Percentiles rank a stretch among this genome's conserved stretches.
These are phyloP conservation scores for Cyberlindnera euphorbiae DNA, from an alignment of 805 yeast species.

Conservation along the genomic window DNA sequence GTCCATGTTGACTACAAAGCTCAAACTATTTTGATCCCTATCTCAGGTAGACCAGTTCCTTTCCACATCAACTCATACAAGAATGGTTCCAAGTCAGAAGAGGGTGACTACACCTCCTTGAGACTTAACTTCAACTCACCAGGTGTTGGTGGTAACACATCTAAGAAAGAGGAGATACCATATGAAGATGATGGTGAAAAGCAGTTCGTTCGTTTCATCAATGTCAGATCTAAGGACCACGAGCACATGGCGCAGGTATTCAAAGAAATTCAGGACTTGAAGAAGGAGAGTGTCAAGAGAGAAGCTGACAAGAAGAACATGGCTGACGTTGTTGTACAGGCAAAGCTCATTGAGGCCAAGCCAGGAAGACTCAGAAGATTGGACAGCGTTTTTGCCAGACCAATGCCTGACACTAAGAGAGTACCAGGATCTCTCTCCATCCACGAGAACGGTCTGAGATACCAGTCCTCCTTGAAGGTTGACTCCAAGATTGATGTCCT, in stretches of 20 bases:
- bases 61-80: slow-evolving; percentile 93
- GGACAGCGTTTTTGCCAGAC: slow-evolving; percentile 87
- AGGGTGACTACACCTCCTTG: slow-evolving; percentile 88
- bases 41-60: slow-evolving; percentile 95
- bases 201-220: slow-evolving; percentile 79
- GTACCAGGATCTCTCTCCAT: slow-evolving; percentile 85
- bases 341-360: slow-evolving; percentile 73
- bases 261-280: slow-evolving; percentile 86
- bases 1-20: slow-evolving; percentile 83
- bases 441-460: slow-evolving; percentile 94
- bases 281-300: slow-evolving; percentile 84
- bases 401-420: slow-evolving; percentile 96
- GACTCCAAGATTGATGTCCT: slow-evolving; percentile 87
- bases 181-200: slow-evolving; percentile 86
- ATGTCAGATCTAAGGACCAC: slow-evolving; percentile 84
- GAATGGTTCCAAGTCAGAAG: slow-evolving; percentile 92
- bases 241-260: slow-evolving; percentile 88
- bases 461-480: slow-evolving; percentile 77
- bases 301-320: slow-evolving; percentile 87
- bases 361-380: slow-evolving; percentile 82
- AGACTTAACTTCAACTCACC: slow-evolving; percentile 93
- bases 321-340: slow-evolving; percentile 94
- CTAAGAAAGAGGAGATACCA: slow-evolving; percentile 76
- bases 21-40: slow-evolving; percentile 87
- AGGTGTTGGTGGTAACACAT: slow-evolving; percentile 68